phyloP scores from a whole-genome alignment of 306 rosid genomes.

The Adenanthera pavonina region DNA sequence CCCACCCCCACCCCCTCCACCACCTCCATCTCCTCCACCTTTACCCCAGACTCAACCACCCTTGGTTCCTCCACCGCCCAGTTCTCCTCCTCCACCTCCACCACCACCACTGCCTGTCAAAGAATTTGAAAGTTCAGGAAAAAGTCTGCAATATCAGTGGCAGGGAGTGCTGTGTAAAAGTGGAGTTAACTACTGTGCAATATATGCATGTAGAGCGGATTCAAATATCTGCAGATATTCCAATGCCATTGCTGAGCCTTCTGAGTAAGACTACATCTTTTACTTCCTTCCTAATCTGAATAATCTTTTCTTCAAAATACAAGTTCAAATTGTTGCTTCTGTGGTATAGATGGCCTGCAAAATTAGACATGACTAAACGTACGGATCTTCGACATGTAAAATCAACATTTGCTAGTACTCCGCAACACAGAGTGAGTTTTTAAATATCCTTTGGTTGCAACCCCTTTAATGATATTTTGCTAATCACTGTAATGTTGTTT shows the following conservation, averaged over 20 bases:
- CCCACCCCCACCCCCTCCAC: slow-evolving; percentile 78
- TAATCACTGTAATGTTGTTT: background rate
- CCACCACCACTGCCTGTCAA: slow-evolving; percentile 63
- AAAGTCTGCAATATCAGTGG: slow-evolving; percentile 66
- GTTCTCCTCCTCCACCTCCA: slow-evolving; percentile 76
- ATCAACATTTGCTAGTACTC: slow-evolving; percentile 78
- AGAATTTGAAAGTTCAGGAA: slow-evolving; percentile 64
- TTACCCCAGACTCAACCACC: slow-evolving; percentile 83
- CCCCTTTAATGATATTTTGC: background rate
- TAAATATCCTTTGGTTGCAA: slow-evolving; percentile 33
- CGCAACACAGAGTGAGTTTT: slow-evolving; percentile 77
- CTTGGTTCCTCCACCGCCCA: slow-evolving; percentile 83
- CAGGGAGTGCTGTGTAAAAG: slow-evolving; percentile 89
- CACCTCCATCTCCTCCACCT: slow-evolving; percentile 84
- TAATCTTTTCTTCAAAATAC: slow-evolving; percentile 11
- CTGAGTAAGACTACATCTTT: slow-evolving; percentile 61
- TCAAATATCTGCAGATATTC: slow-evolving; percentile 78
- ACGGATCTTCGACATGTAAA: slow-evolving; percentile 86
- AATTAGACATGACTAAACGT: slow-evolving; percentile 95
- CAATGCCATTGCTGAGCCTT: slow-evolving; percentile 76
- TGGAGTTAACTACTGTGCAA: slow-evolving; percentile 88
- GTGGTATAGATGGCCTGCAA: slow-evolving; percentile 89
- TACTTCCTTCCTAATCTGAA: slow-evolving; percentile 37
- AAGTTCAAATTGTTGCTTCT: slow-evolving; percentile 30
- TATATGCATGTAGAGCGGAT: slow-evolving; percentile 72